Conservation (phyloP, 2,329 filamentous ascomycete genomes). For the Colletotrichum scovillei region DNA sequence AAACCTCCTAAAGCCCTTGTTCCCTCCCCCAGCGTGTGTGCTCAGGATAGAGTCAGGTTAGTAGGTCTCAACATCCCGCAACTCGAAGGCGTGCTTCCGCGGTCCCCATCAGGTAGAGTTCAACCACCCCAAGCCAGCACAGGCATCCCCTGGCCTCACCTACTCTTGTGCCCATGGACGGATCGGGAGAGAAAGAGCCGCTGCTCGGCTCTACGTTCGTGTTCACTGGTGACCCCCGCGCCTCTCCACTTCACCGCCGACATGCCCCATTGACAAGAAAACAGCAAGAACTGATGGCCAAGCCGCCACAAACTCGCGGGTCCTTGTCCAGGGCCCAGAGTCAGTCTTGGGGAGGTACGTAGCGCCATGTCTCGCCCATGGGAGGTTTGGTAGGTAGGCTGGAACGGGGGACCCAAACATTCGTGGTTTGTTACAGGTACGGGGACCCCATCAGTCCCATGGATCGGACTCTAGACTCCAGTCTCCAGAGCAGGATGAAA, state of each 20-base stretch:
- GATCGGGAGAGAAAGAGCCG: not conserved
- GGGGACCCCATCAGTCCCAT: too few species aligned
- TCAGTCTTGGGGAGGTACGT: not conserved
- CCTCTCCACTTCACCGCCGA: not conserved
- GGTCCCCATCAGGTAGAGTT: conserved; percentile 1
- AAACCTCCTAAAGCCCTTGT: not conserved
- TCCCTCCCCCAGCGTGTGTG: not conserved
- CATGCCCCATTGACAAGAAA: not conserved
- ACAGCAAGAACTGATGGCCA: not conserved
- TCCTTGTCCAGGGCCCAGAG: not conserved
- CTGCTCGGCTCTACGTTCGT: not conserved
- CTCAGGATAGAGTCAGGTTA: not conserved
- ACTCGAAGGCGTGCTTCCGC: conserved; percentile 3
- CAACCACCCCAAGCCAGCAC: not conserved
- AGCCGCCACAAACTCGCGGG: not conserved
- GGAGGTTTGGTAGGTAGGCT: too few species aligned
- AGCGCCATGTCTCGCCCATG: not conserved
- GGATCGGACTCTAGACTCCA: not conserved
- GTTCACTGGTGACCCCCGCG: not conserved
- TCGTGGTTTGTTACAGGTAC: too few species aligned
- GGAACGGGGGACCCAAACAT: not conserved
- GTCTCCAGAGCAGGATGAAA: not conserved
- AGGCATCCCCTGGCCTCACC: not conserved
- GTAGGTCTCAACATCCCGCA: conserved; percentile 1
- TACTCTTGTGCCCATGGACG: not conserved